phyloP scores from a whole-genome alignment of 2,329 filamentous ascomycete genomes.

The Pezicula neosporulosa region DNA sequence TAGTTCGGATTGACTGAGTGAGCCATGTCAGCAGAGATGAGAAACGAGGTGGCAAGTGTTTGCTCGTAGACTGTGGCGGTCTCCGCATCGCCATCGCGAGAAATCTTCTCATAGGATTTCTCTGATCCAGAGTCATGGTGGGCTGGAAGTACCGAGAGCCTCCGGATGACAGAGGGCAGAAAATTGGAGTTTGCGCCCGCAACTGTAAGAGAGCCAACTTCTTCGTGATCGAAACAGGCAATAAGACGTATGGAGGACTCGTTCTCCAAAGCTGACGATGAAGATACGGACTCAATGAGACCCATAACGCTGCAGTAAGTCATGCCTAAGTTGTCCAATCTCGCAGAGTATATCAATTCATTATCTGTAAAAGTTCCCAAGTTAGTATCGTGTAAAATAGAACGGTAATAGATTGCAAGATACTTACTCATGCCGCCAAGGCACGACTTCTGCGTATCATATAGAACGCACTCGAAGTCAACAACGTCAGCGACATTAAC shows the following conservation, averaged over 20 bases:
- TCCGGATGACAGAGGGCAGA: conserved; percentile 80
- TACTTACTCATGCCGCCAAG: conserved; percentile 69
- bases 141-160: conserved; percentile 75
- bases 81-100: conserved; percentile 53
- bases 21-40: conserved; percentile 96
- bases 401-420: too few species aligned
- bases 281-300: conserved; percentile 73
- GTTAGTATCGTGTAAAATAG: too few species aligned
- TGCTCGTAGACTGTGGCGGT: conserved; percentile 86
- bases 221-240: conserved; percentile 95
- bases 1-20: conserved; percentile 97
- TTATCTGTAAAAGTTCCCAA: conserved; percentile 44
- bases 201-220: conserved; percentile 88
- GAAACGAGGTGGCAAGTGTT: conserved; percentile 84
- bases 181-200: conserved; percentile 94
- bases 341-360: conserved; percentile 94
- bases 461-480: conserved; percentile 96
- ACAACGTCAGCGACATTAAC: conserved; percentile 69
- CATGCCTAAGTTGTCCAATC: conserved; percentile 94
- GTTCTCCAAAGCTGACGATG: conserved; percentile 61
- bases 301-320: conserved; percentile 89
- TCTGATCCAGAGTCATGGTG: conserved; percentile 49
- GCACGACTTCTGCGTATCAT: conserved; percentile 88
- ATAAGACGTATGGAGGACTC: conserved; percentile 86
- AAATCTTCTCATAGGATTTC: conserved; percentile 59